Base-by-base conservation (phyloP, 768 basidiomycete genomes). In the Trametes gibbosa region DNA sequence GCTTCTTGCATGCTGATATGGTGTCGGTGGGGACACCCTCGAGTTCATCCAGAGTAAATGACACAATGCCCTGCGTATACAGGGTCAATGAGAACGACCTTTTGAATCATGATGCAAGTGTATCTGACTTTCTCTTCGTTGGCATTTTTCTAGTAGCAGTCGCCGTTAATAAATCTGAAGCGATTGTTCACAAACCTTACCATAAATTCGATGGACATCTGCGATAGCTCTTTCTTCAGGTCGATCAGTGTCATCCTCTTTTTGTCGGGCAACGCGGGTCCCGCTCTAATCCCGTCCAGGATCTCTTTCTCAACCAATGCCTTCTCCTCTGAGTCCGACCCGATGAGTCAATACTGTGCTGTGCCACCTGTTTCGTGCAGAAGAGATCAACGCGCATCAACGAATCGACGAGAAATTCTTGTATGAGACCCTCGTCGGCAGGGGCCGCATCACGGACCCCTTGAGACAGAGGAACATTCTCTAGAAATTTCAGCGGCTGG, bases 351-450 rank as follows among this genome's bases (percentile, higher is more conserved):
- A 90, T 74, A 67, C 90, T 87, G 13, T 39, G 37, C 67, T 87
- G 78, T 0, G 90, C 90, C 6, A 81, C 79, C 10, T 81, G 73
- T 70, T 90, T 89, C 46, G 87, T 87, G 50, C 82, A 75, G 77
- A 81, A 95, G 48, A 95, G 80, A 67, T 95, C 93, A 48, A 87
- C 68, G 9, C 92, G 84, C 89, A 93, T 92, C 13, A 85, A 86
- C 0, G 82, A 77, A 65, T 93, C 89, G 53, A 92, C 87, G 19
- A 76, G 75, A 64, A 83, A 92, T 63, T 91, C 84, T 53, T 86
- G 83, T 16, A 85, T 73, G 27, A 83, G 75, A 16, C 81, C 79
- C 69, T 93, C 89, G 2, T 87, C 86, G 39, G 81, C 80, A 53
- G 84, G 90, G 3, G 89, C 86, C 1, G 90, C 89, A 67, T 93